Conservation (phyloP, 495 filamentous ascomycete species). For the Hyaloscypha bicolor region DNA sequence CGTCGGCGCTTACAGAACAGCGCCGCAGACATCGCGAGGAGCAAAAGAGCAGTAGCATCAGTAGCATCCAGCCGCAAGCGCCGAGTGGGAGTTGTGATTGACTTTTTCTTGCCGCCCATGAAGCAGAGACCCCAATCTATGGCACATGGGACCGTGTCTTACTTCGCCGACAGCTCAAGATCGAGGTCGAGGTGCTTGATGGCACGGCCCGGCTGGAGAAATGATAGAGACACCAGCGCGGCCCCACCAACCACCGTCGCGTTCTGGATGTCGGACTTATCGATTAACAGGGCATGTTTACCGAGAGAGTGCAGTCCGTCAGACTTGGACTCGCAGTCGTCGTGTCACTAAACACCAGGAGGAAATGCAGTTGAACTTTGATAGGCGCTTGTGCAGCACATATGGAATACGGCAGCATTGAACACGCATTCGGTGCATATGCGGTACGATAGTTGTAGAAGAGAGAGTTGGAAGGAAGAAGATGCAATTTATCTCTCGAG, state of each 20-base stretch:
- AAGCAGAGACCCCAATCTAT: neutral
- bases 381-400: neutral
- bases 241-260: neutral
- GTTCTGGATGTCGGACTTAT: neutral
- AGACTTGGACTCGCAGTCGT: neutral
- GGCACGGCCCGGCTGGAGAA: too few relatives aligned
- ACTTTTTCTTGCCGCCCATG: slow-evolving; percentile 1
- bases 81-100: neutral
- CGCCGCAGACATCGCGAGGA: neutral
- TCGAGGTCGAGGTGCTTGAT: too few relatives aligned
- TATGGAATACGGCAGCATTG: neutral
- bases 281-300: neutral
- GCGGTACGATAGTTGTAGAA: too few relatives aligned
- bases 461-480: too few relatives aligned
- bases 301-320: neutral
- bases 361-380: neutral
- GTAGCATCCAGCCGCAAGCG: neutral
- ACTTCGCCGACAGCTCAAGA: too few relatives aligned
- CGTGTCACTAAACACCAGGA: neutral
- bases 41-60: neutral
- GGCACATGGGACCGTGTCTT: neutral
- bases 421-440: too few relatives aligned
- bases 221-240: neutral
- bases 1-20: slow-evolving; percentile 18
- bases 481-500: too few relatives aligned